Evolutionary conservation across 768 basidiomycete genomes (phyloP).

Genomic region (Rhodotorula taiwanensis): DNA sequence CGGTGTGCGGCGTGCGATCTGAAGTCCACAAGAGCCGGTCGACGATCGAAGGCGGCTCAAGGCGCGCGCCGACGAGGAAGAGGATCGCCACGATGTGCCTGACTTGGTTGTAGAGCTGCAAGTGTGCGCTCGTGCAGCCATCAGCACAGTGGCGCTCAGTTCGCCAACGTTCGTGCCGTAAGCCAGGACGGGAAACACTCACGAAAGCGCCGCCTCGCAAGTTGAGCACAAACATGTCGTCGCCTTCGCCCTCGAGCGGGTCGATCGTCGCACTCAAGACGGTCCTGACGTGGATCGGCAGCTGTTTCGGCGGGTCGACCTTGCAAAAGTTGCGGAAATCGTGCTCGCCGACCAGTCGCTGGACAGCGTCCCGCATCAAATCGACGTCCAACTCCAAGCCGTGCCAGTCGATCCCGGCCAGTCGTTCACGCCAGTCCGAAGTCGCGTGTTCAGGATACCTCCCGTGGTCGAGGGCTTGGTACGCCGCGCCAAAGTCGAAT

Average conservation of each 20-base stretch:
- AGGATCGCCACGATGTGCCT: constrained; percentile 87
- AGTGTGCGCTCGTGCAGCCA: not conserved
- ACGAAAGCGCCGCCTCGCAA: constrained; percentile 36
- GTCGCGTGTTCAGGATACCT: constrained; percentile 6
- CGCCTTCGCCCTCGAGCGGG: constrained; percentile 44
- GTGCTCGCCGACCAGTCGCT: constrained; percentile 71
- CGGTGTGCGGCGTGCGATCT: constrained; percentile 44
- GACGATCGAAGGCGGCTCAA: constrained; percentile 67
- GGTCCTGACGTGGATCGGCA: constrained; percentile 65
- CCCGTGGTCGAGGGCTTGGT: constrained; percentile 10
- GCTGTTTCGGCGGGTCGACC: constrained; percentile 83
- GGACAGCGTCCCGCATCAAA: constrained; percentile 69
- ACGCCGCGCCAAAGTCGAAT: constrained; percentile 32
- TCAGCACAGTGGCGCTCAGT: too few species aligned
- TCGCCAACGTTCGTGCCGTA: too few species aligned
- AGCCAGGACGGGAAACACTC: not conserved
- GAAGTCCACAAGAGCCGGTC: constrained; percentile 66
- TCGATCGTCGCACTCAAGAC: constrained; percentile 63
- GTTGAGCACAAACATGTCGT: constrained; percentile 31
- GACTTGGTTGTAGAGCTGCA: constrained; percentile 78
- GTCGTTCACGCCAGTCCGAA: constrained; percentile 16
- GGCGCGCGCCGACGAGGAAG: constrained; percentile 74
- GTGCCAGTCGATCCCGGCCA: constrained; percentile 16
- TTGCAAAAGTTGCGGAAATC: constrained; percentile 96
- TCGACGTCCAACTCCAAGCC: constrained; percentile 56